These are phyloP conservation scores for Nakazawaea siamensis DNA, from an alignment of 805 yeast genomes.

Conservation along the genomic window DNA sequence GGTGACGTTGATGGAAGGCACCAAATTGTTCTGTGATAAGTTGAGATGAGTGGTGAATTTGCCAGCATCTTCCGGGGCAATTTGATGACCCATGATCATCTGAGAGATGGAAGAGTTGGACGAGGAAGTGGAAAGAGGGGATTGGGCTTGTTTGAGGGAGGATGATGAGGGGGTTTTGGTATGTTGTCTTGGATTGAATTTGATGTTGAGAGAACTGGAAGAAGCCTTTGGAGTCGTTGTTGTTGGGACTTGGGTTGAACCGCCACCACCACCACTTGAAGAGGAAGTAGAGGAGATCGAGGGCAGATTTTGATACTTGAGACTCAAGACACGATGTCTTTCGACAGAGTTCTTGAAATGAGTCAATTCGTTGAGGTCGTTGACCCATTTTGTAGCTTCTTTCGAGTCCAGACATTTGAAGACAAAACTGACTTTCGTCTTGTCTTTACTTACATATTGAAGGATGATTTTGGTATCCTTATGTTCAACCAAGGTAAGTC, in stretches of 20 bases:
- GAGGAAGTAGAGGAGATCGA: background rate
- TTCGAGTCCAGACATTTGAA: conserved; percentile 36
- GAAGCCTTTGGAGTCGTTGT: background rate
- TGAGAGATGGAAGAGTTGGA: background rate
- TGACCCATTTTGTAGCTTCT: conserved; percentile 45
- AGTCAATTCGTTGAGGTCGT: conserved; percentile 44
- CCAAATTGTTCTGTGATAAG: conserved; percentile 5
- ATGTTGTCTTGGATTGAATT: background rate
- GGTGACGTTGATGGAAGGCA: conserved; percentile 7
- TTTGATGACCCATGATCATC: background rate
- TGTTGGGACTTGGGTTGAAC: background rate
- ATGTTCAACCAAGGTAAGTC: conserved; percentile 21
- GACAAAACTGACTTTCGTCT: conserved; percentile 19
- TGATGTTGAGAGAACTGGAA: background rate
- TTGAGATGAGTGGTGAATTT: conserved; percentile 9
- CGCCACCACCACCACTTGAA: background rate
- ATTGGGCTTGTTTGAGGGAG: background rate
- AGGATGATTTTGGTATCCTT: conserved; percentile 30
- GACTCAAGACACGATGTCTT: conserved; percentile 39
- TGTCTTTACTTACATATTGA: conserved; percentile 23
- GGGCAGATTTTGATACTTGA: conserved; percentile 5
- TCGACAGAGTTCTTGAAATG: conserved; percentile 36
- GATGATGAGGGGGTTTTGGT: conserved; percentile 4
- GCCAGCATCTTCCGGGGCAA: conserved; percentile 3
- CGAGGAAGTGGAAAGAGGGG: background rate